These are phyloP conservation scores for Xylaria flabelliformis DNA, from an alignment of 495 filamentous ascomycete species.

Conservation along the genomic window DNA sequence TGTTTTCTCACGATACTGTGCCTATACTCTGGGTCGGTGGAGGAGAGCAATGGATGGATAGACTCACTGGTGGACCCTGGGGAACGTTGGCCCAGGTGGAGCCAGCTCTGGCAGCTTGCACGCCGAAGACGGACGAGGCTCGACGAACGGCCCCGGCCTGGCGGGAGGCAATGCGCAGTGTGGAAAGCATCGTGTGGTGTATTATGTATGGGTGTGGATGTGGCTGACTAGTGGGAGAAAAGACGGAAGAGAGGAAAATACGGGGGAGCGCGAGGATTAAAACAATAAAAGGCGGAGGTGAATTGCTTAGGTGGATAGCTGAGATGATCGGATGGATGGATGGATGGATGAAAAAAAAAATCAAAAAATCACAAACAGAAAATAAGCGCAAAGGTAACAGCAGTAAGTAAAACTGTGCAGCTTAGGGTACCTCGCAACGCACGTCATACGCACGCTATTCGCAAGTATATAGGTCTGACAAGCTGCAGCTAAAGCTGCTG, in stretches of 20 bases:
- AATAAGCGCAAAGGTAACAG: not conserved
- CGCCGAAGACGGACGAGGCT: slow-evolving; percentile 42
- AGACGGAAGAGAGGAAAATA: slow-evolving; percentile 19
- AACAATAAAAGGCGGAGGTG: not conserved
- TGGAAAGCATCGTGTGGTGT: slow-evolving; percentile 38
- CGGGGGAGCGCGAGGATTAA: not conserved
- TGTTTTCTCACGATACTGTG: not conserved
- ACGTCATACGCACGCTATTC: slow-evolving; percentile 5
- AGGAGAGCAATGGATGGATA: too few species aligned
- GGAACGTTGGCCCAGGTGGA: slow-evolving; percentile 90
- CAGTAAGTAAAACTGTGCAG: not conserved
- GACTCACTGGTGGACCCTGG: slow-evolving; percentile 89
- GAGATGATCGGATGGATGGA: slow-evolving; percentile 14
- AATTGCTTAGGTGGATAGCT: not conserved
- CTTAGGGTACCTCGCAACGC: not conserved
- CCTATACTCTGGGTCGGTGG: not conserved
- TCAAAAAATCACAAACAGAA: slow-evolving; percentile 4
- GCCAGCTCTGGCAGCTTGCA: slow-evolving; percentile 67
- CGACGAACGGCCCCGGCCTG: slow-evolving; percentile 40
- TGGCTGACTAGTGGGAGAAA: slow-evolving; percentile 19
- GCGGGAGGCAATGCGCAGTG: slow-evolving; percentile 40
- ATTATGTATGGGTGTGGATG: not conserved
- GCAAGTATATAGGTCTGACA: not conserved
- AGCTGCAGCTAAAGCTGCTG: not conserved
- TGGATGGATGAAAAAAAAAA: not conserved